Conservation (phyloP, 768 basidiomycete species). For the Tulasnella sp. region DNA sequence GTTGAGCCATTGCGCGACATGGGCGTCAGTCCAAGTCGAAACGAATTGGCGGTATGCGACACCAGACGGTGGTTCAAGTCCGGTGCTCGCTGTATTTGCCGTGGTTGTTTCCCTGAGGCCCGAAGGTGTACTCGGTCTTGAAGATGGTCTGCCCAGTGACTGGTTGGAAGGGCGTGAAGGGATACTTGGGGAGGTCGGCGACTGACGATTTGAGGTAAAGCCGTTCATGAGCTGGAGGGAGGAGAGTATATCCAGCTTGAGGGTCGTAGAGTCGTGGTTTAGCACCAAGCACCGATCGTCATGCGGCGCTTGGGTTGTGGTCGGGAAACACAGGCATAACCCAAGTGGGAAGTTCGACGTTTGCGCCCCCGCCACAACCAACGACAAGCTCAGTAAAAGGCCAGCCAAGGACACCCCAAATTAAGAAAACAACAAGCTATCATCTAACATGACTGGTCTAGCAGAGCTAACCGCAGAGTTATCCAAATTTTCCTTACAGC, state of each 20-base stretch:
- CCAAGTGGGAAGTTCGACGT: neutral
- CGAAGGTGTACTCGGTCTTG: slow-evolving; percentile 2
- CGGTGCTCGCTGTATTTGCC: neutral
- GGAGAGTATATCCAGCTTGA: neutral
- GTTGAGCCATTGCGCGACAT: slow-evolving; percentile 57
- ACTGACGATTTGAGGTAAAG: neutral
- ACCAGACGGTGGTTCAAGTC: slow-evolving; percentile 1
- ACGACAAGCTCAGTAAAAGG: too few species aligned
- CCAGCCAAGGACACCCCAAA: neutral
- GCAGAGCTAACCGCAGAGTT: too few species aligned
- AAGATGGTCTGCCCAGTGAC: slow-evolving; percentile 2
- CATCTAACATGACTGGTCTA: too few species aligned
- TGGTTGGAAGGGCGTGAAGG: slow-evolving; percentile 7
- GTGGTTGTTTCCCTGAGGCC: neutral
- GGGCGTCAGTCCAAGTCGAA: slow-evolving; percentile 22
- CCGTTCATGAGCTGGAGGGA: neutral
- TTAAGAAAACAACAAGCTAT: too few species aligned
- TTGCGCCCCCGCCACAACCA: neutral
- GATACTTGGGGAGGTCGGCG: slow-evolving; percentile 5
- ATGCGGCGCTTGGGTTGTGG: neutral
- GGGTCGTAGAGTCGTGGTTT: neutral
- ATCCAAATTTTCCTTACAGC: too few species aligned
- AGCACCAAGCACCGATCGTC: neutral
- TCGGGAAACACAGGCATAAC: neutral
- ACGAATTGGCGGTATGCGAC: slow-evolving; percentile 9